These are phyloP conservation scores for Solanum appendiculatum DNA, from an alignment of 257 asterid species.

Conservation along the genomic window DNA sequence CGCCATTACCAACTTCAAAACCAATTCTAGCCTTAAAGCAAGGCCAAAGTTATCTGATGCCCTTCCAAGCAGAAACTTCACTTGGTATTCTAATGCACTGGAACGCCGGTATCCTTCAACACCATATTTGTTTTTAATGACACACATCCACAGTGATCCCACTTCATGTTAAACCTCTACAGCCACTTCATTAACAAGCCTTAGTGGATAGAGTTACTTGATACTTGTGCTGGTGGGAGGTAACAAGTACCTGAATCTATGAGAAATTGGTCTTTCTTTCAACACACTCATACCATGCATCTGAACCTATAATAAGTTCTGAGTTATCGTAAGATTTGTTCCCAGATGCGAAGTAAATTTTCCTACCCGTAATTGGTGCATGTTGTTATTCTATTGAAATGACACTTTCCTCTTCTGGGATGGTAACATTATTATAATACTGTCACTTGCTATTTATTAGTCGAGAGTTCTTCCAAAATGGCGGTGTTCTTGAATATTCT, in stretches of 20 bases:
- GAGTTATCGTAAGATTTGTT: background rate
- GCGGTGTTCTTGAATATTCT: background rate
- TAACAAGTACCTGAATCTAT: background rate
- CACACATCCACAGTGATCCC: background rate
- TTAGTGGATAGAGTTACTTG: background rate
- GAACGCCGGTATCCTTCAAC: background rate
- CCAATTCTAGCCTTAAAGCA: background rate
- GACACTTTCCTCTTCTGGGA: background rate
- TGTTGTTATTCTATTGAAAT: background rate
- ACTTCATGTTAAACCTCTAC: background rate
- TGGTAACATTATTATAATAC: background rate
- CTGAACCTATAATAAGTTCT: background rate
- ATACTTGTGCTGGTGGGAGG: background rate
- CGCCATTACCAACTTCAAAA: background rate
- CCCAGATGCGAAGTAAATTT: background rate
- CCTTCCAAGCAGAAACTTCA: background rate
- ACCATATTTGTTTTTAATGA: background rate
- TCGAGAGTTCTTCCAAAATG: background rate
- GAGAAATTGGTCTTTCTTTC: background rate
- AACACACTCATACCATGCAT: background rate
- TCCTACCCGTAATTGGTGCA: background rate
- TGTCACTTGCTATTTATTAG: background rate
- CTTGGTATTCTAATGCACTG: background rate
- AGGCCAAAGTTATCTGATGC: background rate
- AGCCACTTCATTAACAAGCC: background rate